phyloP scores from a whole-genome alignment of 2,329 filamentous ascomycete species.

The Acrocalymma vagum region DNA sequence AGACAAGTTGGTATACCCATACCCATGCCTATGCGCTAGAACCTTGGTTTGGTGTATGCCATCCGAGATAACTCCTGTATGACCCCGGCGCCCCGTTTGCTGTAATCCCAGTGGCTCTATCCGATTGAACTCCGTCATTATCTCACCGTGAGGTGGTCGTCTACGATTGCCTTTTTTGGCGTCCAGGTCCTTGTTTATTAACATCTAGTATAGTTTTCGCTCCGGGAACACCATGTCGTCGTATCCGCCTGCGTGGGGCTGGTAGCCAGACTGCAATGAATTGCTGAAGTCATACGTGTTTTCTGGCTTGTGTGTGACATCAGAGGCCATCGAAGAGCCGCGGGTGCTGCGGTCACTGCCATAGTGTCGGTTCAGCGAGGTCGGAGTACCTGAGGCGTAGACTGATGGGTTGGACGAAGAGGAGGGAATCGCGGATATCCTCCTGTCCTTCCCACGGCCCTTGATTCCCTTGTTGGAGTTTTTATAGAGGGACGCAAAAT shows the following conservation, averaged over 20 bases:
- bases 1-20: too few relatives aligned
- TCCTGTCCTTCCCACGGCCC: conserved; percentile 86
- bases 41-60: too few relatives aligned
- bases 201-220: conserved; percentile 38
- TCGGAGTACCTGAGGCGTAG: conserved; percentile 29
- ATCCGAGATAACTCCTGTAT: too few relatives aligned
- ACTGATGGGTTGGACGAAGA: conserved; percentile 35
- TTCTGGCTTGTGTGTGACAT: conserved; percentile 30
- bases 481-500: conserved; percentile 90
- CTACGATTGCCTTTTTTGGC: too few relatives aligned
- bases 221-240: conserved; percentile 48
- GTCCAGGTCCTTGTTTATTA: too few relatives aligned
- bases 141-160: too few relatives aligned
- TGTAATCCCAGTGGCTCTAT: too few relatives aligned
- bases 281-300: conserved; percentile 42
- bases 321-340: conserved; percentile 44
- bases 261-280: conserved; percentile 33
- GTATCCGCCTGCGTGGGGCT: conserved; percentile 32
- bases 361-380: conserved; percentile 30
- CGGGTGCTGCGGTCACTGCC: conserved; percentile 45
- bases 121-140: too few relatives aligned
- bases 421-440: conserved; percentile 58
- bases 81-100: too few relatives aligned
- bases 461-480: conserved; percentile 99
- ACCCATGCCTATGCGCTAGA: too few relatives aligned